Evolutionary conservation across 106 monocot species (phyloP), one percentile per base, ranked within the genome.

Genomic region (Dendrobium nobile): DNA sequence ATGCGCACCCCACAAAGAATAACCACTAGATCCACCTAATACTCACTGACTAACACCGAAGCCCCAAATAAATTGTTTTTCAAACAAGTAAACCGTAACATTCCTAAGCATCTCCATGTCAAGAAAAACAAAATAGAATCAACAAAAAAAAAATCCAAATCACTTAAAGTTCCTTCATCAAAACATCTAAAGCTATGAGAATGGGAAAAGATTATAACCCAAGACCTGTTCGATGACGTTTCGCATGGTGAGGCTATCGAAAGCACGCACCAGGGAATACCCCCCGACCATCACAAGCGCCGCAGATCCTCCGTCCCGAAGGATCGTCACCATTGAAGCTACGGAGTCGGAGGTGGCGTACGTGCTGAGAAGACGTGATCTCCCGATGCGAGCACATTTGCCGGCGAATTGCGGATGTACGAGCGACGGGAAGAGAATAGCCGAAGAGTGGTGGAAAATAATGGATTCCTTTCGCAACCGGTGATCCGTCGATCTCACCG

Each of bases 211-310:
- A 54, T 8, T 8, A 20, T 59, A 64, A 64, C 64, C 18, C 70
- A 24, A 45, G 24, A 91, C 94, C 92, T 92, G 84, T 79, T 94
- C 83, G 85, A 94, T 84, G 80, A 94, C 40, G 47, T 81, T 79
- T 17, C 87, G 80, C 68, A 79, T 65, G 43, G 85, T 79, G 88
- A 95, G 90, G 24, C 9, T 26, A 18, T 95, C 90, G 79, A 95
- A 88, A 79, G 64, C 45, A 54, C 55, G 86, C 41, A 95, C 87
- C 22, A 95, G 85, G 7, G 78, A 59, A 82, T 90, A 92, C 15
- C 90, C 95, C 4, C 95, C 88, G 37, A 79, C 85, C 13, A 83
- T 45, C 45, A 88, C 81, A 47, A 83, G n/a, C 20, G 37, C 85
- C 2, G 92, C 67, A 47, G 86, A 87, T 2, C 78, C 90, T 3